Evolutionary conservation across 768 basidiomycete genomes (phyloP), one percentile per base, ranked within the genome.

Genomic region (Atractiella rhizophila): DNA sequence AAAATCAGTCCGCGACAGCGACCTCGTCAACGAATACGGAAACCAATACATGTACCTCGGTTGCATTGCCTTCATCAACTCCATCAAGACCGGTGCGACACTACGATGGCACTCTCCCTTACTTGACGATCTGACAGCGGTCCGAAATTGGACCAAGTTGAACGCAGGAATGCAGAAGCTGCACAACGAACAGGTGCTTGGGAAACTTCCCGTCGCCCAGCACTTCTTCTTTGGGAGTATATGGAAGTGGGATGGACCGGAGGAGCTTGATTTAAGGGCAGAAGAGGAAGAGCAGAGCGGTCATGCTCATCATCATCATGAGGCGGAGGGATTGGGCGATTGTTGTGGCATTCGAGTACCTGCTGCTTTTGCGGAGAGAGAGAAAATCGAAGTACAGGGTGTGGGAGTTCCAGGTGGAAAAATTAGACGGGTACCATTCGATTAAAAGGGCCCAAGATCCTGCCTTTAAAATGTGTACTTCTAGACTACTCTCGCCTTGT

Each of bases 41-140:
- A 75, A 74, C 45, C 68, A 85, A 42, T 98, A 94, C 64, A 94
- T 98, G 65, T 98, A 98, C 57, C 75, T 94, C 53, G 76, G 82
- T 0, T 94, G 86, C 59, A 86, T 98, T 48, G 66, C 71, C 28
- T 96, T 94, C 59, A 53, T 54, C 62, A 91, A 91, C 59, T 83
- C 81, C 2, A 81, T 94, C 49, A 96, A 96, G 57, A 82, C 85
- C 0, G 85, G n/a, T n/a, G n/a, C 86, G 0, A 85, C 85, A 0
- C 65, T 96, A 1, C 68, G 83, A 38, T 98, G 88, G 88, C 88
- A 98, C 61, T 91, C 83, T 0, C 88, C 88, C 1, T 96, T 98
- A 88, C 69, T 98, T 6, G 82, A 94, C 57, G 88, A 96, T 54
- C 96, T 96, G 24, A 51, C 51, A 2, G 52, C 48, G 52, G 57